These are phyloP conservation scores for Recurvomyces mirabilis DNA, from an alignment of 495 filamentous ascomycete genomes.

Conservation along the genomic window DNA sequence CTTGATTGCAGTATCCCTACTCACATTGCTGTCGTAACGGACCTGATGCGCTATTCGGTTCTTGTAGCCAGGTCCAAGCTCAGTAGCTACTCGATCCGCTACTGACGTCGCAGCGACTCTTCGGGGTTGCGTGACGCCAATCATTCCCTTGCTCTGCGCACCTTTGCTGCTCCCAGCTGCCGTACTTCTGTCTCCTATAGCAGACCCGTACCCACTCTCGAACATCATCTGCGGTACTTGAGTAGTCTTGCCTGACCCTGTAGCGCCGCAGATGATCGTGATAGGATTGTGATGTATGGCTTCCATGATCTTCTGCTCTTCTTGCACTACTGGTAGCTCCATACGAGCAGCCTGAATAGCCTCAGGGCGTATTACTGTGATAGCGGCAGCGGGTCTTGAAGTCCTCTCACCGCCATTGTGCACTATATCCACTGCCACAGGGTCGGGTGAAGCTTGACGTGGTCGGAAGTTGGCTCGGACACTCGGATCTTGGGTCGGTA, in stretches of 20 bases:
- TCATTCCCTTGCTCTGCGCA: constrained; percentile 75
- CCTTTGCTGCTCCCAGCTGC: constrained; percentile 38
- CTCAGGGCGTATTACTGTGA: constrained; percentile 46
- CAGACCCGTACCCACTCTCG: constrained; percentile 74
- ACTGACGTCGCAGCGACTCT: constrained; percentile 90
- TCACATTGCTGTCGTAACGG: constrained; percentile 76
- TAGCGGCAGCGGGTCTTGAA: constrained; percentile 5
- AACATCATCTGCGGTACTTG: constrained; percentile 93
- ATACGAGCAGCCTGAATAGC: constrained; percentile 69
- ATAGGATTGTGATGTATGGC: constrained; percentile 79
- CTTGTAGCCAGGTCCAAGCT: constrained; percentile 53
- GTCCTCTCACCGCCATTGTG: constrained; percentile 36
- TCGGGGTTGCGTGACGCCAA: constrained; percentile 88
- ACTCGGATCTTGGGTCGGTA: not conserved
- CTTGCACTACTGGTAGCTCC: constrained; percentile 79
- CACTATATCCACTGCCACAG: constrained; percentile 62
- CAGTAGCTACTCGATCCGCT: constrained; percentile 80
- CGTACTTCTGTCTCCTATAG: not conserved
- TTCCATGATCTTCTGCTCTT: constrained; percentile 98
- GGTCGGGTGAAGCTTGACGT: constrained; percentile 57
- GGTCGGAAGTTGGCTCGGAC: constrained; percentile 44
- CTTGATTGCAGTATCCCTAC: constrained; percentile 82
- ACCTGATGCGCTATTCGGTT: constrained; percentile 86
- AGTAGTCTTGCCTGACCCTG: constrained; percentile 94
- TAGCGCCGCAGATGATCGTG: constrained; percentile 89